phyloP scores from a whole-genome alignment of 257 asterid genomes.

The Nicotiana noctiflora region DNA sequence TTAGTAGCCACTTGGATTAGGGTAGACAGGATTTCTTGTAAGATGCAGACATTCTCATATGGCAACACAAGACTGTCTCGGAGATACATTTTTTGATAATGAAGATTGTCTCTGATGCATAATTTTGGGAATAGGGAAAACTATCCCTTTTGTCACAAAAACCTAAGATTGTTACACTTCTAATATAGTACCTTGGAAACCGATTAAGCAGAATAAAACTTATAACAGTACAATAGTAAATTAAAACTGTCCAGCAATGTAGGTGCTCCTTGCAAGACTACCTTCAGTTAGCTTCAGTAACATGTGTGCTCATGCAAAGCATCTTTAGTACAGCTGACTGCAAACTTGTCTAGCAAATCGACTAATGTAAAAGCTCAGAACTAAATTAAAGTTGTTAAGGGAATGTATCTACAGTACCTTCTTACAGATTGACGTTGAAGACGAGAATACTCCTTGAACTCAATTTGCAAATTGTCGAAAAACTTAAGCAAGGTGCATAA shows the following conservation, averaged over 20 bases:
- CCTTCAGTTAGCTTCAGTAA: not conserved
- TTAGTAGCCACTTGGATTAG: not conserved
- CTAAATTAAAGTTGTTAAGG: not conserved
- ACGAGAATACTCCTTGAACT: slow-evolving; percentile 78
- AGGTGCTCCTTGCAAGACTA: not conserved
- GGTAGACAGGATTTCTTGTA: not conserved
- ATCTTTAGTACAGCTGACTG: not conserved
- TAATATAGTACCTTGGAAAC: not conserved
- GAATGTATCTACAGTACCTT: slow-evolving; percentile 42
- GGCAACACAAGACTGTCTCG: not conserved
- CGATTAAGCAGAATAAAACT: not conserved
- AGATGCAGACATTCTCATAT: not conserved
- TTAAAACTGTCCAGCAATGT: not conserved
- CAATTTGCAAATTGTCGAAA: slow-evolving; percentile 50
- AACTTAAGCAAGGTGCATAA: slow-evolving; percentile 59
- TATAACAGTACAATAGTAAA: not conserved
- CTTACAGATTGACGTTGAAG: slow-evolving; percentile 73
- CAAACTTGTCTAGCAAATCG: not conserved
- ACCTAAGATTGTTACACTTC: not conserved
- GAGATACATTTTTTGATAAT: not conserved
- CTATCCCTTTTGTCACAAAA: not conserved
- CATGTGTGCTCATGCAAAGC: not conserved
- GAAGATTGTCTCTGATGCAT: not conserved
- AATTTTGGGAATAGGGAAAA: not conserved
- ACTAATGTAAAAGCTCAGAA: not conserved